A percentile compares a stretch with the other conserved stretches of the same genome.
phyloP scores from a whole-genome alignment of 768 basidiomycete species.

The Stropharia rugosoannulata region DNA sequence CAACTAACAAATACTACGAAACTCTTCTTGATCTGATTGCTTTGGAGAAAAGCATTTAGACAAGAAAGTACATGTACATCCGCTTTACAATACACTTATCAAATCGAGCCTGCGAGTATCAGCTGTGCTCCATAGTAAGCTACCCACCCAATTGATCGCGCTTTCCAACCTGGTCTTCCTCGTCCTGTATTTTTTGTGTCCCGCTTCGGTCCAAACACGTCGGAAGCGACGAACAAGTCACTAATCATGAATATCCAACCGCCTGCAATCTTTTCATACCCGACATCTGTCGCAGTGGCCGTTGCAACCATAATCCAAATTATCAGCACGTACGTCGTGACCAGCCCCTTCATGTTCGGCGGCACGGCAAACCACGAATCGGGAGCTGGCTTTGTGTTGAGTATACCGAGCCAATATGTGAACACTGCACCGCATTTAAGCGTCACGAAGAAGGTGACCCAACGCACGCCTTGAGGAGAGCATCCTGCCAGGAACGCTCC shows the following conservation, averaged over 20 bases:
- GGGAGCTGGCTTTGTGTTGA: conserved; percentile 9
- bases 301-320: conserved; percentile 23
- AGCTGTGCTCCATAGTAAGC: conserved; percentile 24
- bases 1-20: conserved; percentile 36
- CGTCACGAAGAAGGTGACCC: conserved; percentile 12
- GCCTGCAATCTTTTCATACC: conserved; percentile 17
- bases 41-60: conserved; percentile 29
- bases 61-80: not conserved
- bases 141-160: conserved; percentile 20
- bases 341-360: conserved; percentile 13
- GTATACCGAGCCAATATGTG: conserved; percentile 19
- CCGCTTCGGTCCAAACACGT: conserved; percentile 18
- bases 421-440: conserved; percentile 12
- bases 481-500: conserved; percentile 6
- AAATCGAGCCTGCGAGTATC: conserved; percentile 21
- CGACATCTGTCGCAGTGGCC: conserved; percentile 25
- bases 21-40: conserved; percentile 44
- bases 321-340: conserved; percentile 17
- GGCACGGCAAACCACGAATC: conserved; percentile 17
- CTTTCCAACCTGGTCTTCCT: conserved; percentile 19
- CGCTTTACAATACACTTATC: not conserved
- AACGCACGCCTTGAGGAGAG: conserved; percentile 4
- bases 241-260: conserved; percentile 25
- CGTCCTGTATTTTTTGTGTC: not conserved
- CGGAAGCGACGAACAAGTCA: conserved; percentile 22